Percentiles rank a stretch among this genome's conserved stretches.
Evolutionary conservation across 1,284 basidiomycete genomes (phyloP).

Genomic region (Rhodotorula sp.): DNA sequence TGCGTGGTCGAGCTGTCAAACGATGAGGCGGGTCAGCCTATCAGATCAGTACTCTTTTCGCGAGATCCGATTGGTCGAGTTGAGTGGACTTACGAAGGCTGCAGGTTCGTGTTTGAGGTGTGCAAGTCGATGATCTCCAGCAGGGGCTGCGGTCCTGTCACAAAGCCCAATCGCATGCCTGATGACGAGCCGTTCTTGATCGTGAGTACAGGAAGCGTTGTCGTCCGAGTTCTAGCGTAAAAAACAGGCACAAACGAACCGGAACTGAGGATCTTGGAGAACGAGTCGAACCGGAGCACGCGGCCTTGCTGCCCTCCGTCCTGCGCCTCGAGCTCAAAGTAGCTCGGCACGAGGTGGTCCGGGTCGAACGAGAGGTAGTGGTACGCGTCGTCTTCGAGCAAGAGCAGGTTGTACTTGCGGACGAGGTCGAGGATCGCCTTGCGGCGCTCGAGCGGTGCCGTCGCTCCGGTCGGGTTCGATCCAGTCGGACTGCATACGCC

Average conservation of each 20-base stretch:
- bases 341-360: constrained; percentile 61
- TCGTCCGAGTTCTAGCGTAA: no score
- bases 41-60: neutral
- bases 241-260: constrained; percentile 53
- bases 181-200: neutral
- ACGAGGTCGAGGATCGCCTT: constrained; percentile 73
- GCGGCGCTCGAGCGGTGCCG: constrained; percentile 69
- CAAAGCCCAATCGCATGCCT: constrained; percentile 65
- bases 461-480: constrained; percentile 75
- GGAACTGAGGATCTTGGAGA: constrained; percentile 82
- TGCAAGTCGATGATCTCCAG: constrained; percentile 71
- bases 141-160: constrained; percentile 71
- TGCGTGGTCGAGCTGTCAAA: constrained; percentile 66
- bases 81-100: constrained; percentile 53
- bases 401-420: constrained; percentile 71
- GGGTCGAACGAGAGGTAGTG: constrained; percentile 63
- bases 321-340: constrained; percentile 68
- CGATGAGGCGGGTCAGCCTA: neutral
- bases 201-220: no score
- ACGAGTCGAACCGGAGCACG: constrained; percentile 81
- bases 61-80: no score
- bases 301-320: constrained; percentile 55
- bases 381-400: constrained; percentile 86
- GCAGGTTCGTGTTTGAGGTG: constrained; percentile 69
- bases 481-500: constrained; percentile 46